Conservation (phyloP, 768 basidiomycete genomes). For the Kwoniella botswanensis region DNA sequence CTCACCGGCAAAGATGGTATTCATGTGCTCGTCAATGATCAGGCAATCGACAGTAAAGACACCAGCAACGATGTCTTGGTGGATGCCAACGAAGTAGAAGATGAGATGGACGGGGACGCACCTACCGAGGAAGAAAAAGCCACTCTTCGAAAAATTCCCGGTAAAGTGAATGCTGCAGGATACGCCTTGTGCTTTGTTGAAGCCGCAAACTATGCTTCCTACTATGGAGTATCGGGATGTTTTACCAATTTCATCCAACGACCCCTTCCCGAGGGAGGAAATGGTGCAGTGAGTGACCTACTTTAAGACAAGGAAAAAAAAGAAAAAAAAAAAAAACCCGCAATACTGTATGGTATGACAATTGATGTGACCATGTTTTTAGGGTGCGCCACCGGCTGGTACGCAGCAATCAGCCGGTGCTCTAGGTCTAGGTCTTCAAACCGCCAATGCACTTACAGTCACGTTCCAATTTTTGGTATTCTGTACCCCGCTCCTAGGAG, state of each 20-base stretch:
- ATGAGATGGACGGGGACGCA: not conserved
- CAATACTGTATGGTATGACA: too few relatives aligned
- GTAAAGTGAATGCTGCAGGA: constrained; percentile 36
- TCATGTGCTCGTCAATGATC: not conserved
- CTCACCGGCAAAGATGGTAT: constrained; percentile 21
- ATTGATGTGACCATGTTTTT: not conserved
- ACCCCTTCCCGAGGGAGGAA: constrained; percentile 33
- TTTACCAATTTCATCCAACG: constrained; percentile 47
- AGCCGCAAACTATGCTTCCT: constrained; percentile 42
- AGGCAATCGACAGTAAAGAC: not conserved
- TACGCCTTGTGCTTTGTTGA: constrained; percentile 51
- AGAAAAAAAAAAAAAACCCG: too few relatives aligned
- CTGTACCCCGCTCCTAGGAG: constrained; percentile 28
- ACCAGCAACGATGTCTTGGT: not conserved
- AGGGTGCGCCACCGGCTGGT: constrained; percentile 16
- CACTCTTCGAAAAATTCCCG: constrained; percentile 42
- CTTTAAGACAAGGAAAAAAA: too few relatives aligned
- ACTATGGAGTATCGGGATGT: constrained; percentile 33
- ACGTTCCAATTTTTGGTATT: constrained; percentile 43
- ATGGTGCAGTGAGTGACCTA: constrained; percentile 28
- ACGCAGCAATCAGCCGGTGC: constrained; percentile 17
- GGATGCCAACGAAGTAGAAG: not conserved
- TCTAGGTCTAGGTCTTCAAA: constrained; percentile 10
- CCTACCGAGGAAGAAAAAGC: constrained; percentile 27
- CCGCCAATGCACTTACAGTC: constrained; percentile 31